Evolutionary conservation across 2,329 filamentous ascomycete genomes (phyloP), one percentile per base, ranked within the genome.

Genomic region (Mollisiaceae sp.): DNA sequence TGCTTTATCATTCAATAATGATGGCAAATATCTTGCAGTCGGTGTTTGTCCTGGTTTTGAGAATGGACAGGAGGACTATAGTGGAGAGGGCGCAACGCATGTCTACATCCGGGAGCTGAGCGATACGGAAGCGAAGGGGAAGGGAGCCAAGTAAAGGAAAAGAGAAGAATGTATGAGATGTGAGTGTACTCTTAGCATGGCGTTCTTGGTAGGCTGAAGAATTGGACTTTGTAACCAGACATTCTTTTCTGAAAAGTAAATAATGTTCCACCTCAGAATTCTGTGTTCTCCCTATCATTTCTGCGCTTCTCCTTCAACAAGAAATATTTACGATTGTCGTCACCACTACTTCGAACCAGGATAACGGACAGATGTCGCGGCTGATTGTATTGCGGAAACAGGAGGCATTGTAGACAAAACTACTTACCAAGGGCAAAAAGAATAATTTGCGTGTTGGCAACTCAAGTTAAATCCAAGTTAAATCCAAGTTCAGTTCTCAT

Each of bases 41-140:
- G 90, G 83, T 4, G 82, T 89, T 22, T 91, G 89, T 73, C 89
- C 89, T 2, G 88, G 89, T 0, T 91, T 91, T 72, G 89, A 92
- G 75, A 74, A 91, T 74, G 89, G 87, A 1, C 84, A 92, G 78
- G 91, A 96, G 71, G 90, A 95, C 70, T 90, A 92, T 65, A 83
- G 82, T 43, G 87, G 88, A 0, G 88, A 89, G 67, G 92, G 92
- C 8, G 84, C 88, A 61, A 87, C 94, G 5, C 90, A 90, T 72
- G 85, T 99, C 36, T 88, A 91, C 75, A 86, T 99, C 35, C 84
- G 94, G 66, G 93, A 97, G 79, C 82, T 99, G 60, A 88, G 89
- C 6, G 93, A 97, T 74, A 91, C 87, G 9, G 95, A 99, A 79
- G 93, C 94, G 4, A 77, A 75, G 59, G 73, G 74, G 1, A 77